A percentile compares a stretch with the other conserved stretches of the same genome.
Conservation (phyloP, 805 yeast species). For the Cyberlindnera amylophila region DNA sequence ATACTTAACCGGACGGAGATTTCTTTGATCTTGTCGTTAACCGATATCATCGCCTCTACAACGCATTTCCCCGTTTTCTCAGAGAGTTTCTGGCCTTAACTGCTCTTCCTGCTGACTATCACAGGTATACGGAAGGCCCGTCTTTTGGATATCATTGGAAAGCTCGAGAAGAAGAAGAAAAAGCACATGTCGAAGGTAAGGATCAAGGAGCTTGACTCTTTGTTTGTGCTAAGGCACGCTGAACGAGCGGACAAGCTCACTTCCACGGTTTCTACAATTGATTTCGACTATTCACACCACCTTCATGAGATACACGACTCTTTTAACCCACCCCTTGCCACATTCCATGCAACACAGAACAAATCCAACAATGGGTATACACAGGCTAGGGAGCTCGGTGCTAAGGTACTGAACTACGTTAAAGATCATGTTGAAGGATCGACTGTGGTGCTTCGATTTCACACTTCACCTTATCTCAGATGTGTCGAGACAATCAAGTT, state of each 20-base stretch:
- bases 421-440: conserved; percentile 16
- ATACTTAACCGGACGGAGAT: too few species aligned
- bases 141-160: too few species aligned
- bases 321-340: conserved; percentile 27
- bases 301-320: conserved; percentile 18
- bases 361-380: conserved; percentile 28
- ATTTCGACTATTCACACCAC: conserved; percentile 13
- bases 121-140: too few species aligned
- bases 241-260: conserved; percentile 28
- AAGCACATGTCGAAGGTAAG: not conserved
- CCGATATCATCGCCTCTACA: too few species aligned
- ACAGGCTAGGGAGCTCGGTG: conserved; percentile 26
- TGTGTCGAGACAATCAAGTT: conserved; percentile 38
- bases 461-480: conserved; percentile 42
- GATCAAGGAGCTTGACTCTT: conserved; percentile 20
- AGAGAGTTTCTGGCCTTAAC: too few species aligned
- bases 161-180: too few species aligned
- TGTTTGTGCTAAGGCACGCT: conserved; percentile 28
- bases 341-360: conserved; percentile 24
- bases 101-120: too few species aligned
- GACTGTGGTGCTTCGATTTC: conserved; percentile 24
- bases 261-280: conserved; percentile 26
- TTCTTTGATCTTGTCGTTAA: too few species aligned
- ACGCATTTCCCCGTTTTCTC: too few species aligned
- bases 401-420: conserved; percentile 22